Base-by-base conservation (phyloP, 768 basidiomycete species). In the Boletus fagicola region DNA sequence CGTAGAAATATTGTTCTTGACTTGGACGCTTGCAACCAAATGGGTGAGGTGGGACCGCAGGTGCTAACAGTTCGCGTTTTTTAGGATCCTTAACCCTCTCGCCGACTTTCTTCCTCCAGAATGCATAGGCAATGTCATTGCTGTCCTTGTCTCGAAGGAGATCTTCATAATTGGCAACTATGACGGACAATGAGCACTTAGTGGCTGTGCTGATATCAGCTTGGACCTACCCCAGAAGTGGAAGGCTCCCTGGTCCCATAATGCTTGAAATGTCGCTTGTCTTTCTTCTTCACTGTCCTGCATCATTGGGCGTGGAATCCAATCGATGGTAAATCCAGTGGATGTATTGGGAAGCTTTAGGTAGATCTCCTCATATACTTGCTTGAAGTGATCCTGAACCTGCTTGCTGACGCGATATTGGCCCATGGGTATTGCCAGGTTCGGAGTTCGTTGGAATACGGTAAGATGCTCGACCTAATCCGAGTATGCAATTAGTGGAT, bases 371-470 rank as follows among this genome's bases (percentile, higher is more conserved):
- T 62, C 56, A 9, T 65, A 54, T 6, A 45, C 16, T n/a, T 24
- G 31, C 43, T 64, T 64, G 44, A 52, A 54, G 35, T 54, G 59
- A 26, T 55, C 42, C 49, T 62, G 63, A 3, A 45, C 45, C 30
- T 57, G 53, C 51, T 57, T 38, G 53, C 44, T 56, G 15, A 65
- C 0, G 5, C n/a, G 15, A 39, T 50, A 45, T 39, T 66, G 57
- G 10, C 54, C 16, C 64, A 65, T 59, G 6, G 60, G 60, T 0
- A n/a, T 28, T 2, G 57, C 42, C 4, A 66, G 45, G 11, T 60
- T 66, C 3, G 65, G 64, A 2, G 61, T 60, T 36, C 64, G 57
- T 31, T 66, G 61, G 53, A 62, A 63, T 15, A 57, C 50, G 20
- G 57, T 55, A 2, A 62, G 50, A 11, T 49, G 31, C 1, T 56